Conservation (phyloP, 306 rosid species). For the Corylus americana region DNA sequence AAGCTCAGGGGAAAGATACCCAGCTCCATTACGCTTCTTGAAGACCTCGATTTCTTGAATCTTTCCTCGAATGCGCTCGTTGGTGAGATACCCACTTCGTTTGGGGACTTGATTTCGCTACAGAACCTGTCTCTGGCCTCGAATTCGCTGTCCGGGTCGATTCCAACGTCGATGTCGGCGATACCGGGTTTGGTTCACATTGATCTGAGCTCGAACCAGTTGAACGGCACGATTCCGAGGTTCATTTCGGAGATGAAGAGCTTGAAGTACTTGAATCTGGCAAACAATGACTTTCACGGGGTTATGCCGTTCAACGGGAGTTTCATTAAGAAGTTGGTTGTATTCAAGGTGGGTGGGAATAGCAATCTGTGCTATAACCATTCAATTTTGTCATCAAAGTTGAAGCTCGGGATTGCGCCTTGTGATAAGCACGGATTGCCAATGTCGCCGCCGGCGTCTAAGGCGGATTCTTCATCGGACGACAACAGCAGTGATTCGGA, state of each 20-base stretch:
- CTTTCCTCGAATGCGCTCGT: conserved; percentile 59
- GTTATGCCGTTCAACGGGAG: conserved; percentile 68
- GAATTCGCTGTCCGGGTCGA: conserved; percentile 70
- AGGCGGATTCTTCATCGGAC: conserved; percentile 54
- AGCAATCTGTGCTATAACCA: conserved; percentile 76
- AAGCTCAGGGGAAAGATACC: conserved; percentile 66
- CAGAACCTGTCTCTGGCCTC: conserved; percentile 63
- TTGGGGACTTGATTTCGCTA: conserved; percentile 73
- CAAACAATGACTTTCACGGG: conserved; percentile 69
- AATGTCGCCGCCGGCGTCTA: conserved; percentile 69
- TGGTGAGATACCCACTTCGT: conserved; percentile 69
- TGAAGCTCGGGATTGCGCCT: conserved; percentile 88
- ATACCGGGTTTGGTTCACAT: conserved; percentile 59
- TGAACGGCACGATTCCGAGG: conserved; percentile 82
- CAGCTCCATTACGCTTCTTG: conserved; percentile 59
- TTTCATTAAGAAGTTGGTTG: conserved; percentile 50
- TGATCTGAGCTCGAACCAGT: conserved; percentile 91
- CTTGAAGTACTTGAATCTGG: conserved; percentile 78
- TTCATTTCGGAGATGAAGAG: conserved; percentile 69
- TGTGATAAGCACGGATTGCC: conserved; percentile 91
- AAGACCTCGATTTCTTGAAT: conserved; percentile 55
- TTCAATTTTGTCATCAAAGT: conserved; percentile 65
- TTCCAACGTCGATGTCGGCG: conserved; percentile 76
- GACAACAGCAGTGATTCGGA: conserved; percentile 57
- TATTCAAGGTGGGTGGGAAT: conserved; percentile 68